These are phyloP conservation scores for Durio zibethinus DNA, from an alignment of 345 rosid genomes.

Conservation along the genomic window DNA sequence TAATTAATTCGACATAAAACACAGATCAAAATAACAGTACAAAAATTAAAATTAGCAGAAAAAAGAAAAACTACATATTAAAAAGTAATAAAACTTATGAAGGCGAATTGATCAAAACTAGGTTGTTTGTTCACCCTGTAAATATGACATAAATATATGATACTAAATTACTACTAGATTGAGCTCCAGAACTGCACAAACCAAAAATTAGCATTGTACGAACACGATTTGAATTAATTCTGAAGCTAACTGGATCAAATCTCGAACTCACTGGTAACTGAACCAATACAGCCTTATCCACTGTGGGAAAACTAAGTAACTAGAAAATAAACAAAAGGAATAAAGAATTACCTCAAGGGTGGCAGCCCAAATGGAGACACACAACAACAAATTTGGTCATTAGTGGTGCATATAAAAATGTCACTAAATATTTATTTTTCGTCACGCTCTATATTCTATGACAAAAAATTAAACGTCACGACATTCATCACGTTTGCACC, in stretches of 20 bases:
- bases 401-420: no score
- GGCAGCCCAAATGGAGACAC: slow-evolving; percentile 40
- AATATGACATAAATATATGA: not conserved
- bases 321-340: not conserved
- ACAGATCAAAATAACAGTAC: not conserved
- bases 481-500: no score
- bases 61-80: not conserved
- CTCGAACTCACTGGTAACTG: not conserved
- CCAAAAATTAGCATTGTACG: not conserved
- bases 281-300: not conserved
- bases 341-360: slow-evolving; percentile 26
- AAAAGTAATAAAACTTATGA: not conserved
- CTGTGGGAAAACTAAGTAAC: not conserved
- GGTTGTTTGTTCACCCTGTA: not conserved
- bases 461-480: no score
- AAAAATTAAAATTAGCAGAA: not conserved
- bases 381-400: no score
- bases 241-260: not conserved
- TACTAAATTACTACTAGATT: not conserved
- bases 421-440: no score
- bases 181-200: not conserved
- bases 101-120: not conserved
- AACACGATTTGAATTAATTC: not conserved
- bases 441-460: no score
- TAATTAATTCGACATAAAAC: not conserved